These are phyloP conservation scores for Paramarasmius palmivorus DNA, from an alignment of 1,284 basidiomycete species.

Conservation along the genomic window DNA sequence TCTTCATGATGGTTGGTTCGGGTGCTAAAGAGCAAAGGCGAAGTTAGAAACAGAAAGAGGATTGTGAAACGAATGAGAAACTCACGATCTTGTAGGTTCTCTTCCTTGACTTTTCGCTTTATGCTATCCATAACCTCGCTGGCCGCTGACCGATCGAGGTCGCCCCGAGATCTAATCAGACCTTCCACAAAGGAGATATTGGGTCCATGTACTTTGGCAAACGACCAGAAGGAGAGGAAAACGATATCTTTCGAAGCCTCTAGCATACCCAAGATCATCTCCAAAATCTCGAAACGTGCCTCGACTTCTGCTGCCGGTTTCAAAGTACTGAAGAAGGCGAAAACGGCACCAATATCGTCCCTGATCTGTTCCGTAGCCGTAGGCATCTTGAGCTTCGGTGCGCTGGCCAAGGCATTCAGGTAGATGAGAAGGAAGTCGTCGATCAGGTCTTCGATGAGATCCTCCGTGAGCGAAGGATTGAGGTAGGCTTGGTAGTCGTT, in stretches of 20 bases:
- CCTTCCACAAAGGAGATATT: slow-evolving; percentile 91
- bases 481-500: slow-evolving; percentile 88
- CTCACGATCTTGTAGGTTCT: slow-evolving; percentile 82
- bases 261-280: slow-evolving; percentile 83
- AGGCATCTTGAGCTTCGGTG: slow-evolving; percentile 88
- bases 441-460: slow-evolving; percentile 91
- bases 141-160: slow-evolving; percentile 87
- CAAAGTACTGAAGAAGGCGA: slow-evolving; percentile 80
- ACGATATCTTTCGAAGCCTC: slow-evolving; percentile 91
- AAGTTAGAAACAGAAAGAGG: slow-evolving; percentile 13
- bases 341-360: slow-evolving; percentile 78
- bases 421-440: slow-evolving; percentile 92
- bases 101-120: slow-evolving; percentile 90
- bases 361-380: slow-evolving; percentile 81
- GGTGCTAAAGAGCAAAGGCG: slow-evolving; percentile 50
- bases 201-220: slow-evolving; percentile 95
- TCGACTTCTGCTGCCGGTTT: slow-evolving; percentile 85
- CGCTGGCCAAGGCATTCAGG: slow-evolving; percentile 84
- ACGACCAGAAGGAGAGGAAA: slow-evolving; percentile 94
- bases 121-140: slow-evolving; percentile 94
- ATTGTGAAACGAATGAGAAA: slow-evolving; percentile 22
- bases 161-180: slow-evolving; percentile 86
- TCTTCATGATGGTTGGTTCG: slow-evolving; percentile 86
- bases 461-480: slow-evolving; percentile 89
- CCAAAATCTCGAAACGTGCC: slow-evolving; percentile 83